phyloP scores from a whole-genome alignment of 202 grass and related monocot genomes.

The Hordeum pubiflorum region DNA sequence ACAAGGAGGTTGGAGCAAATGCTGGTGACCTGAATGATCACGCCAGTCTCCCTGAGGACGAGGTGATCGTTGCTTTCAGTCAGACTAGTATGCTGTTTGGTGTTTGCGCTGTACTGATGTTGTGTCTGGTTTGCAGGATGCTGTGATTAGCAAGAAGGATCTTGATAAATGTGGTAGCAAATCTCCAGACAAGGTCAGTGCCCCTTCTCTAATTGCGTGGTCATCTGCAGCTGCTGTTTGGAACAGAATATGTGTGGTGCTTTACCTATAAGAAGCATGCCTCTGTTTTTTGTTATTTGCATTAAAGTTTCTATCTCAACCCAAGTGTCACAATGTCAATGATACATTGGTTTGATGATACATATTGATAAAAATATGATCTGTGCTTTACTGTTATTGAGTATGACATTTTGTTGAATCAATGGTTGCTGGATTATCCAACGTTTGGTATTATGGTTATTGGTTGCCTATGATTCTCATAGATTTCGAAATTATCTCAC shows the following conservation, averaged over 20 bases:
- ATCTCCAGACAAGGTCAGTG: constrained; percentile 10
- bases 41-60: constrained; percentile 17
- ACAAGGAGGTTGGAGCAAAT: constrained; percentile 27
- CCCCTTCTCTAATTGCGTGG: background rate
- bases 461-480: background rate
- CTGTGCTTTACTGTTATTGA: background rate
- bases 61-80: constrained; percentile 24
- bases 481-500: background rate
- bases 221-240: background rate
- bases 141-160: constrained; percentile 13
- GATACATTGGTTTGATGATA: background rate
- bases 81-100: background rate
- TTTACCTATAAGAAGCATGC: background rate
- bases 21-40: background rate
- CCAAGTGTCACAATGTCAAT: background rate
- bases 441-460: background rate
- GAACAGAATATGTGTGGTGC: background rate
- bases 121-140: constrained; percentile 15
- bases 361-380: background rate
- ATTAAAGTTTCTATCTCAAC: background rate
- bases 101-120: constrained; percentile 3
- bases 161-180: background rate
- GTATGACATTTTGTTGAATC: background rate
- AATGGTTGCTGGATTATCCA: background rate
- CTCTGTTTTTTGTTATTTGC: background rate